Base-by-base conservation (phyloP, 768 basidiomycete genomes). In the Cystobasidium ongulense region DNA sequence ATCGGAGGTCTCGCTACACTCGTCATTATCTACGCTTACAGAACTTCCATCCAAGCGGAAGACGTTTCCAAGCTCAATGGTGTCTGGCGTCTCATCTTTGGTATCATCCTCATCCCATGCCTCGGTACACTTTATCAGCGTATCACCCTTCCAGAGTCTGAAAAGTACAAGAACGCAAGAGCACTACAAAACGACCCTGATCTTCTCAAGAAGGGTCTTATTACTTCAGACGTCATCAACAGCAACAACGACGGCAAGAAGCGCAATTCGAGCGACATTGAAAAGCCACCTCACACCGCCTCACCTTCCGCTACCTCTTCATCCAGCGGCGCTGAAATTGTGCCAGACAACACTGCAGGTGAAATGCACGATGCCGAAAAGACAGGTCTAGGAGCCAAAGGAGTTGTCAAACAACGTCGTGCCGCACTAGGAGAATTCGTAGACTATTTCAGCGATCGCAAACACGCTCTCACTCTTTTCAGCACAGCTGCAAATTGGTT, bases 101-200 rank as follows among this genome's bases (percentile, higher is more conserved):
- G 88, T n/a, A 63, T 91, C 15, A 88, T 87, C n/a, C 84, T 90
- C 63, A 76, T 91, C 10, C 90, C 90, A 7, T 89, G 88, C 0
- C 87, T 89, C 63, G 88, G 80, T 21, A 90, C 89, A 2, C 84
- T 90, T 21, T 90, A 90, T 79, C 87, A 88, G 78, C 87, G 90
- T 1, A 82, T 91, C 52, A 89, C 87, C 0, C 85, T 90, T 13
- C 86, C 87, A 13, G 89, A 90, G 77, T 86, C 88, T 27, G 63
- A 54, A 41, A 70, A 72, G 63, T 77, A 67, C 67, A 79, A 76
- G 72, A 65, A 71, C 62, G 76, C 76, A n/a, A 68, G 64, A 21
- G 50, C 39, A 10, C 38, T 76, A 25, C 68, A 70, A 21, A 70
- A 70, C 21, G 70, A 76, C 52, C 74, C 74, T 23, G 53, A 71